These are phyloP conservation scores for Phytophthora pisi DNA, from an alignment of 352 stramenopile species.

Conservation along the genomic window DNA sequence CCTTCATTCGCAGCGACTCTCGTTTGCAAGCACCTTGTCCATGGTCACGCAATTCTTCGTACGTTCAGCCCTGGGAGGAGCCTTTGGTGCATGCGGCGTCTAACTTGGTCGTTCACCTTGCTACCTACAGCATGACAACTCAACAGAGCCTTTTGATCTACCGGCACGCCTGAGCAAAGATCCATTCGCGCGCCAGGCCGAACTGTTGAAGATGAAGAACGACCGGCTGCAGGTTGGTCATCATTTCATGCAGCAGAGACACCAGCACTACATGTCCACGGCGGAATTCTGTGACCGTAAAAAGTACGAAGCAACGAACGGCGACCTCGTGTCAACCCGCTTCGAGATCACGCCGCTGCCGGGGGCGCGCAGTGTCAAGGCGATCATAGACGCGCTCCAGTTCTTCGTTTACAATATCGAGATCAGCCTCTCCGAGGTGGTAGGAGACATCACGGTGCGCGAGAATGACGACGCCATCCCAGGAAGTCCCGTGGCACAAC, in stretches of 20 bases:
- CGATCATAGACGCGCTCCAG: constrained; percentile 42
- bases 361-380: constrained; percentile 19
- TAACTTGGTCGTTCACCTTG: neutral
- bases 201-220: constrained; percentile 27
- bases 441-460: constrained; percentile 49
- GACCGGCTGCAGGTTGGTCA: constrained; percentile 25
- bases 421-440: constrained; percentile 44
- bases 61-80: neutral
- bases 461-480: constrained; percentile 48
- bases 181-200: constrained; percentile 7
- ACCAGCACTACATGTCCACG: constrained; percentile 17
- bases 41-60: constrained; percentile 32
- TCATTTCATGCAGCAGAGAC: constrained; percentile 27
- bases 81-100: neutral
- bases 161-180: constrained; percentile 16
- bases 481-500: constrained; percentile 34
- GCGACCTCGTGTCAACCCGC: constrained; percentile 31
- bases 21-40: constrained; percentile 20
- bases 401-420: constrained; percentile 54
- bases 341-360: constrained; percentile 51
- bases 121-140: constrained; percentile 8
- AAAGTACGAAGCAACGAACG: constrained; percentile 38
- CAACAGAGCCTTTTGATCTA: constrained; percentile 23
- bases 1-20: constrained; percentile 20
- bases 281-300: constrained; percentile 40